Base-by-base conservation (phyloP, 73 alveolate species). In the Blepharisma japonicum region DNA sequence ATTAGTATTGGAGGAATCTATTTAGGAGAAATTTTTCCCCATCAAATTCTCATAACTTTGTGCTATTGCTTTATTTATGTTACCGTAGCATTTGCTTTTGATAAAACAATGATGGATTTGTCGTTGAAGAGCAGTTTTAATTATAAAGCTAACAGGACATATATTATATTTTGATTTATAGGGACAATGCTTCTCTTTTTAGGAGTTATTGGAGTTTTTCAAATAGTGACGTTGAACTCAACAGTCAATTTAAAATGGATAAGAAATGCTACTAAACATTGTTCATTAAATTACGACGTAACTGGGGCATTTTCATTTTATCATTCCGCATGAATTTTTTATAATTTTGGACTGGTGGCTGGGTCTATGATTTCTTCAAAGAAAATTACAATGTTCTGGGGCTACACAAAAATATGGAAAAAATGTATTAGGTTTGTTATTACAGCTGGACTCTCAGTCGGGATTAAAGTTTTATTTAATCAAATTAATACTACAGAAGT, bases 281-380 rank as follows among this genome's bases (percentile, higher is more conserved):
- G 74, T 4, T 8, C n/a, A 8, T 61, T 61, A 14, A 25, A 61
- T 9, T 39, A 61, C 18, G 74, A 61, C 46, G 23, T 61, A 8
- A 39, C 48, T 48, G 74, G 74, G 74, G 14, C 38, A 8, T 61
- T 2, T 61, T 61, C 74, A 18, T 61, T 18, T 61, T 18, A 61
- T 61, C 74, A 61, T n/a, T 20, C 50, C 0, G 74, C 50, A 11
- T 61, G 74, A 39, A 61, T 61, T 20, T 61, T 61, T 5, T 61
- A 14, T 61, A 61, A 61, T 39, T n/a, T 25, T 61, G 74, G 74
- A 25, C n/a, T 39, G 23, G 47, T 61, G 14, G 2, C 18, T 61
- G 74, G 74, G 18, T 0, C 50, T 9, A n/a, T 14, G 38, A 14
- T 61, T 8, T 8, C 49, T 61, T 61, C 74, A 25, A 61, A 25